Conservation (phyloP, 1,139 yeast species). For the Yamadazyma pseudoaaseri region DNA sequence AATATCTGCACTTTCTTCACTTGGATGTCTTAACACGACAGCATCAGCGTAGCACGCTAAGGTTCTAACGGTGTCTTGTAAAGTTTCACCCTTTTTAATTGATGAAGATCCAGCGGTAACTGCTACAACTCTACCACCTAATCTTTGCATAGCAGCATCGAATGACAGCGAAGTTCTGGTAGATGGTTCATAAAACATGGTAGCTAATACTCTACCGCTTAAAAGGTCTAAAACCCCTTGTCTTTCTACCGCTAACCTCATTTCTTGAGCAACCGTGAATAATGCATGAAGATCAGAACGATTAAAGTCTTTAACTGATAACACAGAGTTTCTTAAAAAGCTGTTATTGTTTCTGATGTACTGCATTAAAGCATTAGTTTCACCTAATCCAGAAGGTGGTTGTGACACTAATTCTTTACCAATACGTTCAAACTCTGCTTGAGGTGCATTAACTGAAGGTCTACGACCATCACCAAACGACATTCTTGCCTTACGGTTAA, state of each 20-base stretch:
- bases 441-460: slow-evolving; percentile 40
- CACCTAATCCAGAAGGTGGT: slow-evolving; percentile 67
- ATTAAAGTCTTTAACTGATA: slow-evolving; percentile 83
- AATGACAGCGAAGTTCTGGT: slow-evolving; percentile 96
- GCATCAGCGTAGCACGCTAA: slow-evolving; percentile 97
- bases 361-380: slow-evolving; percentile 74
- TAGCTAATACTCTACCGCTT: slow-evolving; percentile 87
- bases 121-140: slow-evolving; percentile 96
- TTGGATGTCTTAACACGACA: slow-evolving; percentile 94
- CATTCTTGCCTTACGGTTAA: slow-evolving; percentile 44
- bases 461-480: slow-evolving; percentile 48
- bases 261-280: slow-evolving; percentile 96
- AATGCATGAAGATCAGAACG: slow-evolving; percentile 88
- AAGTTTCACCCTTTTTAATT: slow-evolving; percentile 96
- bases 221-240: slow-evolving; percentile 90
- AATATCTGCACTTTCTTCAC: slow-evolving; percentile 84
- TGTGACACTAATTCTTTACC: slow-evolving; percentile 74
- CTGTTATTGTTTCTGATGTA: slow-evolving; percentile 81
- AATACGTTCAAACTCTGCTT: slow-evolving; percentile 50
- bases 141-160: slow-evolving; percentile 99
- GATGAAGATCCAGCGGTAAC: slow-evolving; percentile 84
- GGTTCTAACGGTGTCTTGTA: slow-evolving; percentile 94
- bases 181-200: slow-evolving; percentile 97
- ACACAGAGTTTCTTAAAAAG: slow-evolving; percentile 81
- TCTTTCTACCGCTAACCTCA: slow-evolving; percentile 96